Evolutionary conservation across 768 basidiomycete species (phyloP).

Genomic region (Neoboletus subvelutipes): DNA sequence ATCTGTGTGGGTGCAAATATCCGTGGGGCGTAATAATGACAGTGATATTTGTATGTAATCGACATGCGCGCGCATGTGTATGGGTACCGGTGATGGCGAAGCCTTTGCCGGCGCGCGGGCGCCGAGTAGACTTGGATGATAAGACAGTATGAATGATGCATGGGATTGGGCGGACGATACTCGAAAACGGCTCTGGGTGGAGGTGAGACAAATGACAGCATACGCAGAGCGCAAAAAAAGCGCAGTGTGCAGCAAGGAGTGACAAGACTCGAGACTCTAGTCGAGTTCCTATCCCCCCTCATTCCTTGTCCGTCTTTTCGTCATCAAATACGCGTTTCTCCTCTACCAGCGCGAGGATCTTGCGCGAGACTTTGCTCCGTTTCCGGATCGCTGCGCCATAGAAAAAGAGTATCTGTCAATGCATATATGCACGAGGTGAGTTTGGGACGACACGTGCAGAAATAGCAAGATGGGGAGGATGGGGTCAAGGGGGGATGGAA

Average conservation of each 20-base stretch:
- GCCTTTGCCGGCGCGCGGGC: too few species aligned
- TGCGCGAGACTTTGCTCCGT: slow-evolving; percentile 28
- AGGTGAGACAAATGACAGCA: not conserved
- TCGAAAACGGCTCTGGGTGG: not conserved
- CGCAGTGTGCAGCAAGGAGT: too few species aligned
- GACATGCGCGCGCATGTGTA: not conserved
- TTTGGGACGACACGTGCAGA: not conserved
- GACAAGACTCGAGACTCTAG: too few species aligned
- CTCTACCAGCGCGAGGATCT: slow-evolving; percentile 19
- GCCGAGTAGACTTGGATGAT: not conserved
- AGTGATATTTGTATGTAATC: not conserved
- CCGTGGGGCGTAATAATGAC: not conserved
- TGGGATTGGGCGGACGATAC: not conserved
- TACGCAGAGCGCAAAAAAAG: not conserved
- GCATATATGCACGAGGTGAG: not conserved
- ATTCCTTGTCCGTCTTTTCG: slow-evolving; percentile 3
- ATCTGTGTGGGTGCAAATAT: not conserved
- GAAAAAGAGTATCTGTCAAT: slow-evolving; percentile 30
- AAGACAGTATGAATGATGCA: not conserved
- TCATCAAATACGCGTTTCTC: not conserved
- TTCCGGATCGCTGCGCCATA: slow-evolving; percentile 34
- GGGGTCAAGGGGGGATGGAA: not conserved
- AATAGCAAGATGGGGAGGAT: not conserved
- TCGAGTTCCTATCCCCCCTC: not conserved
- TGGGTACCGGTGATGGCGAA: too few species aligned